Percentiles rank a stretch among this genome's conserved stretches.
These are phyloP conservation scores for Physcomitrellopsis africana DNA, from an alignment of 225 moss, liverwort and hornwort species.

Conservation along the genomic window DNA sequence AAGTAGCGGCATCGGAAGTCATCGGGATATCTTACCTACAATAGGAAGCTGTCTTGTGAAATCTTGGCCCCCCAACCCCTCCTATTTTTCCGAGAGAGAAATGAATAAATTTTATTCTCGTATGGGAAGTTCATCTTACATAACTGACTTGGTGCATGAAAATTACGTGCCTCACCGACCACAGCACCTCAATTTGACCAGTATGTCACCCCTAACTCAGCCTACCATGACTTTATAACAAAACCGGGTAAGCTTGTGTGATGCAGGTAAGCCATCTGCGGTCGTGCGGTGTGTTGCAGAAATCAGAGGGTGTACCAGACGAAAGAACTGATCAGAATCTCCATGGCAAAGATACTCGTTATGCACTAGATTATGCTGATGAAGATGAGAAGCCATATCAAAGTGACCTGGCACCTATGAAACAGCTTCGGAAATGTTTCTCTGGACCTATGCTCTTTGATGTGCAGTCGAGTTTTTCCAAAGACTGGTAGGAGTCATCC, in stretches of 20 bases:
- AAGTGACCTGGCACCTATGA: slow-evolving; percentile 38
- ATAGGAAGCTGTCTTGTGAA: no score
- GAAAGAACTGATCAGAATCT: slow-evolving; percentile 18
- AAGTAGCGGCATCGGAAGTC: no score
- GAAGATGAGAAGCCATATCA: slow-evolving; percentile 21
- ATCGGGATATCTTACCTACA: no score
- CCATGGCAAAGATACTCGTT: neutral
- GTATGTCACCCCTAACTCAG: neutral
- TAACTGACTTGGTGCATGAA: no score
- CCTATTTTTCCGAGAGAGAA: no score
- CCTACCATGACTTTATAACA: neutral
- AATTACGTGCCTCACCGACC: no score
- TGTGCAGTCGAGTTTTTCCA: slow-evolving; percentile 31
- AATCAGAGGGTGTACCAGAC: slow-evolving; percentile 43
- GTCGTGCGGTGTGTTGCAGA: slow-evolving; percentile 60
- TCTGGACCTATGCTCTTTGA: slow-evolving; percentile 53
- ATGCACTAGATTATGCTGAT: neutral
- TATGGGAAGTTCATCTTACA: no score
- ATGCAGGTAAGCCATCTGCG: slow-evolving; percentile 55
- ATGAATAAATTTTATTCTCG: no score
- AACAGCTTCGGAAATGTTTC: slow-evolving; percentile 62
- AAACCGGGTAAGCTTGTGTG: neutral
- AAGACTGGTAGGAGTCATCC: slow-evolving; percentile 41
- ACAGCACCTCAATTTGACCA: no score
- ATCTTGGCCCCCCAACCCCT: no score